phyloP scores from a whole-genome alignment of 148 eudicot genomes.

The Rhododendron vialii region DNA sequence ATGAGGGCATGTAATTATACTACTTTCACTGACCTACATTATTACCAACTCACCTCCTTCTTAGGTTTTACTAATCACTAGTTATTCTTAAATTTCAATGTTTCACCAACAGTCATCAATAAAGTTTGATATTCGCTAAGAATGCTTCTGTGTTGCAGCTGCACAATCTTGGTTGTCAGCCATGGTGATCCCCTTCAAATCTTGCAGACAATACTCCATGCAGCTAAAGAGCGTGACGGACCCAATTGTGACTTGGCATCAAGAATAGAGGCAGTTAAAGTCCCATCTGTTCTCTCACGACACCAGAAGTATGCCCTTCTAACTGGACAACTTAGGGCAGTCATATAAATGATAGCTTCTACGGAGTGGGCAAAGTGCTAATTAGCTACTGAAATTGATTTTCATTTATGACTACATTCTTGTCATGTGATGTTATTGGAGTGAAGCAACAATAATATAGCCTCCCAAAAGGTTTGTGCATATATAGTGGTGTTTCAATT shows the following conservation, averaged over 20 bases:
- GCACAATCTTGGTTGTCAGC: constrained; percentile 75
- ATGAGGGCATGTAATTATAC: too few species aligned
- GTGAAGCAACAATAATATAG: not conserved
- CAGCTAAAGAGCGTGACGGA: constrained; percentile 39
- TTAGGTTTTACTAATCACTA: not conserved
- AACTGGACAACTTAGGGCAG: constrained; percentile 77
- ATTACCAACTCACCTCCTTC: not conserved
- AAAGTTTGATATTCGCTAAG: not conserved
- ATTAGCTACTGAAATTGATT: not conserved
- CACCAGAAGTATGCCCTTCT: constrained; percentile 64
- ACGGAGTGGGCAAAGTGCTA: not conserved
- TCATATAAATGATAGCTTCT: constrained; percentile 26
- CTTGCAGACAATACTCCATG: constrained; percentile 65
- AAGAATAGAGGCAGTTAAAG: constrained; percentile 51
- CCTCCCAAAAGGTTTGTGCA: not conserved
- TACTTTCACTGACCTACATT: not conserved
- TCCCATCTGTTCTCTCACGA: constrained; percentile 54
- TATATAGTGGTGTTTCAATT: too few species aligned
- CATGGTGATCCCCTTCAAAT: constrained; percentile 97
- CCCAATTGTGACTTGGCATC: constrained; percentile 26
- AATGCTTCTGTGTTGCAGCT: constrained; percentile 36
- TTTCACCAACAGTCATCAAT: not conserved
- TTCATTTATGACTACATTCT: not conserved
- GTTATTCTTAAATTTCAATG: not conserved
- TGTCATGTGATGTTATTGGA: not conserved